Conservation (phyloP, 2,329 filamentous ascomycete species). For the Alternaria novae-zelandiae region DNA sequence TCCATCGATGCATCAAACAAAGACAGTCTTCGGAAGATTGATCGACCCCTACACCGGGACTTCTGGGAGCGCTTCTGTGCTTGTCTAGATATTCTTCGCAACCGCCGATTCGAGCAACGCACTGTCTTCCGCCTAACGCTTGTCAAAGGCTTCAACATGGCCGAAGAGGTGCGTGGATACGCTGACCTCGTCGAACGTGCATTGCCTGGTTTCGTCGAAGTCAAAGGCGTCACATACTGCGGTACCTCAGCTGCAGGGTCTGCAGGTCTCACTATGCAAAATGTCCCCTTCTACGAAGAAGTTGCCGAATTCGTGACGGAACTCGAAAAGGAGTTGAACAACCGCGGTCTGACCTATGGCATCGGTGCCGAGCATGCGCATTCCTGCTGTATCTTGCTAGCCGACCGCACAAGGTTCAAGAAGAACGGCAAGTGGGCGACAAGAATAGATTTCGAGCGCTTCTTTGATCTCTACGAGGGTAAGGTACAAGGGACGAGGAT, state of each 20-base stretch:
- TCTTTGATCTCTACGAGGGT: constrained; percentile 82
- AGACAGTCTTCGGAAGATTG: constrained; percentile 85
- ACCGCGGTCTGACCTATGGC: constrained; percentile 79
- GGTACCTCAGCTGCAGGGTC: constrained; percentile 84
- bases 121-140: constrained; percentile 95
- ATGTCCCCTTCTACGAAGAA: constrained; percentile 95
- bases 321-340: constrained; percentile 71
- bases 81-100: constrained; percentile 86
- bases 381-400: constrained; percentile 89
- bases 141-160: constrained; percentile 97
- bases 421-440: constrained; percentile 86
- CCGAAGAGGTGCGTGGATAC: constrained; percentile 90
- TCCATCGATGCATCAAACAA: constrained; percentile 94
- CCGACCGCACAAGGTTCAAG: constrained; percentile 75
- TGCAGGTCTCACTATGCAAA: constrained; percentile 93
- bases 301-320: constrained; percentile 81
- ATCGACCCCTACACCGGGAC: constrained; percentile 89
- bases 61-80: constrained; percentile 96
- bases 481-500: constrained; percentile 39
- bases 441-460: constrained; percentile 85
- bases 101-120: constrained; percentile 82
- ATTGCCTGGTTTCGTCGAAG: constrained; percentile 88
- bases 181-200: constrained; percentile 86
- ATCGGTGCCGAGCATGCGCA: constrained; percentile 95
- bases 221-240: constrained; percentile 97